A percentile compares a stretch with the other conserved stretches of the same genome.
Evolutionary conservation across 768 basidiomycete species (phyloP).

Genomic region (Favolaschia claudopus): DNA sequence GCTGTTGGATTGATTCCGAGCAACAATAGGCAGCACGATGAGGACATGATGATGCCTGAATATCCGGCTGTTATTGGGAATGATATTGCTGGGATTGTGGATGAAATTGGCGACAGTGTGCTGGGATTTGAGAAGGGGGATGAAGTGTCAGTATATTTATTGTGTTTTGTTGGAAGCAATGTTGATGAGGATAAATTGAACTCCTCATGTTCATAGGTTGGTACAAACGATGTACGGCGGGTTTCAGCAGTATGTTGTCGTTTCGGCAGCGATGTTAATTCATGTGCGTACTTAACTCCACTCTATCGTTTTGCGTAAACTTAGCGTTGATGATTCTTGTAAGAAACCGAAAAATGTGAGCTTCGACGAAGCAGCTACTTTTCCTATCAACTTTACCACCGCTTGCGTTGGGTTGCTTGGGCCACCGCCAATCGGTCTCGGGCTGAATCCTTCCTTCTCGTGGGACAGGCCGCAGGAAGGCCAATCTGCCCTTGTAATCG

Average conservation of each 20-base stretch:
- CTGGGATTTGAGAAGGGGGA: slow-evolving; percentile 40
- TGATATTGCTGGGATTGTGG: slow-evolving; percentile 44
- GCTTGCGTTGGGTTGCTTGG: slow-evolving; percentile 21
- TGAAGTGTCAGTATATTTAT: slow-evolving; percentile 24
- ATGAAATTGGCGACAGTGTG: slow-evolving; percentile 39
- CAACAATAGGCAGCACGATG: slow-evolving; percentile 39
- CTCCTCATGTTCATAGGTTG: background rate
- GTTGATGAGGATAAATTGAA: background rate
- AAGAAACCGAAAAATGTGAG: slow-evolving; percentile 14
- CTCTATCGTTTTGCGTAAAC: too few relatives aligned
- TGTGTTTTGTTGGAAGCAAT: background rate
- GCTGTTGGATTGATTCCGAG: slow-evolving; percentile 43
- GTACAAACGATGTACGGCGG: too few relatives aligned
- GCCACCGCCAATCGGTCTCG: slow-evolving; percentile 17
- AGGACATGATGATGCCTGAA: slow-evolving; percentile 23
- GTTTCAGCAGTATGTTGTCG: slow-evolving; percentile 1
- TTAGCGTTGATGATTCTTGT: background rate
- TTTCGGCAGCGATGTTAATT: too few relatives aligned
- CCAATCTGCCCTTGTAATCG: slow-evolving; percentile 18
- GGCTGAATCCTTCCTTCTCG: slow-evolving; percentile 21
- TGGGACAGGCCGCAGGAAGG: slow-evolving; percentile 16
- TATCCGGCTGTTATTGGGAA: slow-evolving; percentile 43
- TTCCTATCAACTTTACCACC: slow-evolving; percentile 11
- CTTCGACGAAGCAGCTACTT: slow-evolving; percentile 21
- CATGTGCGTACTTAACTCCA: background rate